phyloP scores from a whole-genome alignment of 352 stramenopile species.

The Phytophthora lateralis region DNA sequence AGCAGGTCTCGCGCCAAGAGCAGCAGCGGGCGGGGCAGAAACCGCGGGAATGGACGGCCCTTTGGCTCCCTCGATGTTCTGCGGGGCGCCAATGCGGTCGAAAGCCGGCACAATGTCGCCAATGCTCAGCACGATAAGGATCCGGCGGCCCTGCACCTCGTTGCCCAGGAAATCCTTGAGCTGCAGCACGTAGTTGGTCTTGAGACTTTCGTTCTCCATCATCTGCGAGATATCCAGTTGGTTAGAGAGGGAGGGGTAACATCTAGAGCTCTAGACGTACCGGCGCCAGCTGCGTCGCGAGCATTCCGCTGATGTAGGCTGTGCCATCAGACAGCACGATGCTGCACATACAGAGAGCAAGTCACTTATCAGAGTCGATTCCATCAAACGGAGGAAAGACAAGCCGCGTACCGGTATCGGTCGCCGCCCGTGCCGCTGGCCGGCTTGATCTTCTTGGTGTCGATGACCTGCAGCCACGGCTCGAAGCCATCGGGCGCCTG shows the following conservation, averaged over 20 bases:
- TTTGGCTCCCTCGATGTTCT: constrained; percentile 79
- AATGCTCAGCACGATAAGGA: constrained; percentile 85
- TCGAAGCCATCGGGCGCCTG: constrained; percentile 85
- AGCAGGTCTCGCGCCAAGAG: constrained; percentile 39
- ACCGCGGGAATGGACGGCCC: constrained; percentile 34
- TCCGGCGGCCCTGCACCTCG: constrained; percentile 82
- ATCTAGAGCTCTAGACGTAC: constrained; percentile 39
- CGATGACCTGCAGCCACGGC: constrained; percentile 88
- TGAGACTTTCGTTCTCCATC: constrained; percentile 82
- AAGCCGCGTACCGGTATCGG: constrained; percentile 58
- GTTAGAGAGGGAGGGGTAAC: not conserved
- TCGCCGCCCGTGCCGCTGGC: constrained; percentile 73
- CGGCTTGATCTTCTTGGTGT: constrained; percentile 90
- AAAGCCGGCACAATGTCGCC: constrained; percentile 76
- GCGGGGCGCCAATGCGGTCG: constrained; percentile 76
- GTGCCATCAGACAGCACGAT: constrained; percentile 83
- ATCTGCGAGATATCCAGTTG: constrained; percentile 37
- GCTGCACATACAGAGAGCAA: constrained; percentile 27
- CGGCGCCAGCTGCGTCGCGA: constrained; percentile 79
- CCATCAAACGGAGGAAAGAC: not conserved
- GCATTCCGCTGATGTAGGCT: constrained; percentile 88
- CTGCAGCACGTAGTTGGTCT: constrained; percentile 86
- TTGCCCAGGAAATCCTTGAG: constrained; percentile 88
- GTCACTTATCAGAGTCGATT: not conserved
- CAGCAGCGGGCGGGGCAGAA: constrained; percentile 27